Conservation (phyloP, 2,329 filamentous ascomycete species). For the Eutypa lata region DNA sequence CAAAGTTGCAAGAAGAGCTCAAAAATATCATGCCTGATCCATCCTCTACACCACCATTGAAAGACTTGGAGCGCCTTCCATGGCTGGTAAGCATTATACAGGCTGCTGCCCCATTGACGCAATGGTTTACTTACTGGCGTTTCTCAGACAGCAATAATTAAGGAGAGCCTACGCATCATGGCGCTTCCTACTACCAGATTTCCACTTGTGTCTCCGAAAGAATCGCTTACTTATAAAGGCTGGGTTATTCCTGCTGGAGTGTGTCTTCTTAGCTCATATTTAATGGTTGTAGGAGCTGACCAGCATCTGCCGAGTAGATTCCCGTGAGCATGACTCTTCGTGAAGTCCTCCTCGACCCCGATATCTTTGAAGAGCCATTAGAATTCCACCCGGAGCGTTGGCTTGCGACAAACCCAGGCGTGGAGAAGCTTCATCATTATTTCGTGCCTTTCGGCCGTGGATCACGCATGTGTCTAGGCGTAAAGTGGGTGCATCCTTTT, state of each 20-base stretch:
- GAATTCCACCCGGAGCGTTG: slow-evolving; percentile 14
- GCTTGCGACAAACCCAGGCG: slow-evolving; percentile 11
- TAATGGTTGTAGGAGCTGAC: not conserved
- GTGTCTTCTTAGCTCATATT: not conserved
- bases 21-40: slow-evolving; percentile 1
- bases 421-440: slow-evolving; percentile 10
- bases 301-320: slow-evolving; percentile 4
- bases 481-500: slow-evolving; percentile 9
- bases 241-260: slow-evolving; percentile 15
- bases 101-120: too few species aligned
- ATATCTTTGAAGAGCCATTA: slow-evolving; percentile 9
- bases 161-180: slow-evolving; percentile 11
- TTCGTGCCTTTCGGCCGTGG: slow-evolving; percentile 12
- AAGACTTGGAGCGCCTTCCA: slow-evolving; percentile 10
- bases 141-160: slow-evolving; percentile 14
- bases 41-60: slow-evolving; percentile 7
- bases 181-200: slow-evolving; percentile 7
- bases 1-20: slow-evolving; percentile 8
- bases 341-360: slow-evolving; percentile 12
- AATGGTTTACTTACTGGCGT: too few species aligned
- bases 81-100: slow-evolving; percentile 15
- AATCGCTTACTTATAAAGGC: slow-evolving; percentile 9
- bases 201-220: slow-evolving; percentile 11
- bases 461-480: slow-evolving; percentile 12
- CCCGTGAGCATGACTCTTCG: slow-evolving; percentile 14